Evolutionary conservation across 495 filamentous ascomycete genomes (phyloP).

Genomic region (Neurospora intermedia): DNA sequence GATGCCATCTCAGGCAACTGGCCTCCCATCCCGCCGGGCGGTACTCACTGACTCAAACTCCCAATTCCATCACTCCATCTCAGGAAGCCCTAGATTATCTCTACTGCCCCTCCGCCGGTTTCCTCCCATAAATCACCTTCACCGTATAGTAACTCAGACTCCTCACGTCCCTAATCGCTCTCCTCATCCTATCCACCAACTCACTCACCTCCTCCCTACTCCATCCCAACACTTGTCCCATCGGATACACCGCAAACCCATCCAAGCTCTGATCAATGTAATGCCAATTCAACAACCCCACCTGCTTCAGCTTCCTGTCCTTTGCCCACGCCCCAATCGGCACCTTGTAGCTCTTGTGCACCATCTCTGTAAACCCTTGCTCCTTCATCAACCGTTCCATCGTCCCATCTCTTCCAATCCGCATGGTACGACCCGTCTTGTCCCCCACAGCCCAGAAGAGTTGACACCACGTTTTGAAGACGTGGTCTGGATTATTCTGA

Average conservation of each 20-base stretch:
- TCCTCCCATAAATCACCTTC: conserved; percentile 14
- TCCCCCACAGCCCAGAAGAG: conserved; percentile 6
- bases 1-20: too few species aligned
- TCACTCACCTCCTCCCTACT: neutral
- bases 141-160: neutral
- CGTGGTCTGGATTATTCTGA: neutral
- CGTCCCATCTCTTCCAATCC: neutral
- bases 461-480: conserved; percentile 3
- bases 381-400: neutral
- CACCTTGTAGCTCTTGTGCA: neutral
- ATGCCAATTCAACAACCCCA: neutral
- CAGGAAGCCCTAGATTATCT: neutral
- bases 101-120: neutral
- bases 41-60: too few species aligned
- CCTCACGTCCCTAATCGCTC: neutral
- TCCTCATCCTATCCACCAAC: neutral
- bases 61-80: neutral
- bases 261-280: conserved; percentile 6
- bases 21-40: too few species aligned
- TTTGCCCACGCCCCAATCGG: conserved; percentile 10
- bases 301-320: conserved; percentile 6
- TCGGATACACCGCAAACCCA: conserved; percentile 1
- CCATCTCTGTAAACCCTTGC: conserved; percentile 1
- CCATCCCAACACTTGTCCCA: conserved; percentile 6
- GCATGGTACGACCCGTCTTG: neutral